Evolutionary conservation across 2,329 filamentous ascomycete genomes (phyloP).

Genomic region (Pyrenophora tritici-repentis): DNA sequence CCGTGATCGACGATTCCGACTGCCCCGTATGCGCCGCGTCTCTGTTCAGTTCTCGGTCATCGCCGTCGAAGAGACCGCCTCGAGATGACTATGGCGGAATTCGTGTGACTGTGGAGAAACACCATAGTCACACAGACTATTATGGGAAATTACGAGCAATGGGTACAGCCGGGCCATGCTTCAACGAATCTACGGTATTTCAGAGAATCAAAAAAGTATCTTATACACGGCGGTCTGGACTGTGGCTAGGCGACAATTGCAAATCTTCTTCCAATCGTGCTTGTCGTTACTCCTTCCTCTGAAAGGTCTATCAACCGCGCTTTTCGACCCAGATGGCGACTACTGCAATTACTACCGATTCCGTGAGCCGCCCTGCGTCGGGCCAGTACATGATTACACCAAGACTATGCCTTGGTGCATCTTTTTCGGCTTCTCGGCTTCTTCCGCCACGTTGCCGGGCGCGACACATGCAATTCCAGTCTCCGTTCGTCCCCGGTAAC

Average conservation of each 20-base stretch:
- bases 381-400: neutral
- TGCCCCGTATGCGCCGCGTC: neutral
- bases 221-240: too few relatives aligned
- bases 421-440: neutral
- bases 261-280: too few relatives aligned
- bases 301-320: too few relatives aligned
- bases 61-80: neutral
- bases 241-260: too few relatives aligned
- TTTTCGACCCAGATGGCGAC: too few relatives aligned
- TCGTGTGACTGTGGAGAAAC: conserved; percentile 15
- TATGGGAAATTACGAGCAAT: neutral
- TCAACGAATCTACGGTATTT: neutral
- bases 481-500: neutral
- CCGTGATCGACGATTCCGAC: neutral
- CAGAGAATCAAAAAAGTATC: neutral
- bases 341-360: neutral
- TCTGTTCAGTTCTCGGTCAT: neutral
- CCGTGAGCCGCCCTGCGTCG: neutral
- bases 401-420: neutral
- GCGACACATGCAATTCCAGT: neutral
- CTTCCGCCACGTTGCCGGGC: neutral
- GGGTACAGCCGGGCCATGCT: neutral
- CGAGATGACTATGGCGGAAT: neutral
- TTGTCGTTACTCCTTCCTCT: too few relatives aligned
- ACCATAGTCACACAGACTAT: conserved; percentile 1